Evolutionary conservation across 2,329 filamentous ascomycete species (phyloP).

Genomic region (Pseudonectria buxi): DNA sequence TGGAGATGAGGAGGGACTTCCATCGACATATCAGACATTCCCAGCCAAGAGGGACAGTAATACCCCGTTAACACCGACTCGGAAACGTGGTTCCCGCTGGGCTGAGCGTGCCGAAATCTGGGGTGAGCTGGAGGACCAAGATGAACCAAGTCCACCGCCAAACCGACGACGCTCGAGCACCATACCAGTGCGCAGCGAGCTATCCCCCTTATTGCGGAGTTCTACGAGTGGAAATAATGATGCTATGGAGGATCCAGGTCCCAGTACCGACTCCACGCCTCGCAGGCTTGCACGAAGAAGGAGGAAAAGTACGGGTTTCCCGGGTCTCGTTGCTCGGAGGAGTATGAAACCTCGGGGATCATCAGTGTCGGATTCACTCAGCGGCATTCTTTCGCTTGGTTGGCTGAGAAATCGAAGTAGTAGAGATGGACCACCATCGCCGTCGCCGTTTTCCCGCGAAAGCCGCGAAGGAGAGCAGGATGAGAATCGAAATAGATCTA

Average conservation of each 20-base stretch:
- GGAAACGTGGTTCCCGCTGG: constrained; percentile 47
- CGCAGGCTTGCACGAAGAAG: constrained; percentile 35
- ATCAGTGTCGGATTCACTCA: constrained; percentile 42
- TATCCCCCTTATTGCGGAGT: constrained; percentile 33
- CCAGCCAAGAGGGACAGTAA: constrained; percentile 31
- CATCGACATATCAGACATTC: constrained; percentile 43
- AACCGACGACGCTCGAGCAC: constrained; percentile 43
- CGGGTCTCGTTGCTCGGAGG: constrained; percentile 50
- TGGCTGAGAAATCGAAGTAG: constrained; percentile 41
- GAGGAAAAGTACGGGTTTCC: constrained; percentile 55
- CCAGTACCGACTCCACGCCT: constrained; percentile 24
- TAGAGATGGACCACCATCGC: constrained; percentile 1
- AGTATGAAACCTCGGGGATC: constrained; percentile 33
- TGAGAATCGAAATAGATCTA: too few relatives aligned
- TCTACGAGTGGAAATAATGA: constrained; percentile 23
- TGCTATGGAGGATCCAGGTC: constrained; percentile 19
- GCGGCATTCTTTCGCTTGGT: constrained; percentile 46
- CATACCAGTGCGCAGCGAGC: constrained; percentile 36
- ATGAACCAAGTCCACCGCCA: constrained; percentile 35
- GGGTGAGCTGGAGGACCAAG: constrained; percentile 77
- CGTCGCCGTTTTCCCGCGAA: background rate
- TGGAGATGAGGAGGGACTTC: constrained; percentile 34
- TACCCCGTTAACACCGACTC: constrained; percentile 32
- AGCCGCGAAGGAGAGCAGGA: too few relatives aligned
- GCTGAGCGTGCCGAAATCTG: constrained; percentile 75